These are phyloP conservation scores for Aphanomyces invadans DNA, from an alignment of 352 stramenopile species.

Conservation along the genomic window DNA sequence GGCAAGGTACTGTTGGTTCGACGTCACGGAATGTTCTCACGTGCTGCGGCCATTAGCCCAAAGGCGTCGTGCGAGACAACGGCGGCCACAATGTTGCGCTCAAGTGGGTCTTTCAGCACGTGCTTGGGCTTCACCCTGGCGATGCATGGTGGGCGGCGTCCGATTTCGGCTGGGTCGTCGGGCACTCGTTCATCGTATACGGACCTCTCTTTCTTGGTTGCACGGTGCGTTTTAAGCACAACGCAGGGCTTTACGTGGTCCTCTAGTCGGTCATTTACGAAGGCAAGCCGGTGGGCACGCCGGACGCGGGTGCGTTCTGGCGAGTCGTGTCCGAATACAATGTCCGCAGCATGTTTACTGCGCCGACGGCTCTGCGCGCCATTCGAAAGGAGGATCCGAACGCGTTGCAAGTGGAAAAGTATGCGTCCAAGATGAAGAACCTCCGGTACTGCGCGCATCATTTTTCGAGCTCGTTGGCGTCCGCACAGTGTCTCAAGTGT, in stretches of 20 bases:
- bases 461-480: no score
- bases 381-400: slow-evolving; percentile 83
- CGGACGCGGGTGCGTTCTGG: slow-evolving; percentile 83
- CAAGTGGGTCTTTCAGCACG: slow-evolving; percentile 78
- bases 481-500: no score
- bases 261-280: slow-evolving; percentile 77
- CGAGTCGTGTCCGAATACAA: slow-evolving; percentile 74
- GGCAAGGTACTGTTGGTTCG: slow-evolving; percentile 37
- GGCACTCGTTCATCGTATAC: slow-evolving; percentile 86
- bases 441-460: slow-evolving; percentile 59
- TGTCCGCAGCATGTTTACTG: slow-evolving; percentile 86
- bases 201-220: slow-evolving; percentile 79
- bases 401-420: slow-evolving; percentile 34
- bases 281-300: slow-evolving; percentile 82
- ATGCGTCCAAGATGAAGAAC: slow-evolving; percentile 28
- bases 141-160: slow-evolving; percentile 81
- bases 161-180: slow-evolving; percentile 87
- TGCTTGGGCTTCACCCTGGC: slow-evolving; percentile 60
- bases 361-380: slow-evolving; percentile 83
- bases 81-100: slow-evolving; percentile 74
- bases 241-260: neutral
- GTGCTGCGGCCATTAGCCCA: no score
- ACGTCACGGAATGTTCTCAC: no score
- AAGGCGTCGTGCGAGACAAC: slow-evolving; percentile 71
- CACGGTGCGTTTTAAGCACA: slow-evolving; percentile 31